Evolutionary conservation across 768 basidiomycete genomes (phyloP), one percentile per base, ranked within the genome.

Genomic region (Cystobasidium onofrii): DNA sequence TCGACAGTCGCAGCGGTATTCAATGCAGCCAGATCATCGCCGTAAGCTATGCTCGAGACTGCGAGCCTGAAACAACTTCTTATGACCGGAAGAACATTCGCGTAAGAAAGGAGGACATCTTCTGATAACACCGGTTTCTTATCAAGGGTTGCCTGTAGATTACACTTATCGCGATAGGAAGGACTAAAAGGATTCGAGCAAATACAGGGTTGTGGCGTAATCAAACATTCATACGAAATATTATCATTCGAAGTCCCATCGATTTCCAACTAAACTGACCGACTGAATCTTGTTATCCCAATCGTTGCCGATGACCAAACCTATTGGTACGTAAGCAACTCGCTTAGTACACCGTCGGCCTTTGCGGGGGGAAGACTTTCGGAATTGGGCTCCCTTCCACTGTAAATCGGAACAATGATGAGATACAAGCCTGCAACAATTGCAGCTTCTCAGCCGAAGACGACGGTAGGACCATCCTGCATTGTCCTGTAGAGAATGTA

Each of bases 391-490:
- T 20, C 75, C 75, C 64, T 75, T 75, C 23, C 74, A 31, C 62
- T 75, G 75, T 1, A 75, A 31, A 75, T 52, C 4, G 75, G 75
- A 20, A 43, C 34, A 33, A 36, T 62, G 23, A 55, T 61, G 18
- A 44, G 50, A 33, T 63, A 73, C 46, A 46, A 15, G 6, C 70
- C 52, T 1, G 17, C 34, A 1, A 83, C 85, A 79, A 78, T 86
- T 83, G 87, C 87, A 41, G 87, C 85, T 80, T 88, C 87, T 46
- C 83, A 82, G 3, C 87, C 87, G 76, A 65, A 71, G 18, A 54
- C 52, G 18, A 54, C 52, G 27, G 6, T n/a, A 20, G 52, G 52
- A 39, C 52, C 52, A n/a, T 54, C 52, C 27, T 54, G 6, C 18
- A n/a, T 54, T 54, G n/a, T 20, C 4, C 27, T 54, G 52, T 29